Base-by-base conservation (phyloP, 805 yeast genomes). In the Lipomyces sp. region DNA sequence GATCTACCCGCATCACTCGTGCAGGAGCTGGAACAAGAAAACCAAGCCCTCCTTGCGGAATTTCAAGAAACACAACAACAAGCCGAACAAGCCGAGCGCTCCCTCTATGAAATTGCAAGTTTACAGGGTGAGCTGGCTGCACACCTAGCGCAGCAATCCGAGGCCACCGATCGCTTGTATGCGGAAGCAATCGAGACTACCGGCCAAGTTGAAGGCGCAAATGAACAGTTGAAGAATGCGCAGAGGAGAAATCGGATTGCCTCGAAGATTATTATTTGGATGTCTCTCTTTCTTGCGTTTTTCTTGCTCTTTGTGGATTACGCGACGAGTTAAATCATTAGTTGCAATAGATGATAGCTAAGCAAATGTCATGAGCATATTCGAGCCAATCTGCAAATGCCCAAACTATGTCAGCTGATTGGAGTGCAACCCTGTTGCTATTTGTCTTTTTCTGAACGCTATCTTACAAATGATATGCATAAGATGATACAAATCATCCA, bases 41-140 rank as follows among this genome's bases (percentile, higher is more conserved):
- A 69, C 46, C 60, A 58, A 33, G 69, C 62, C 10, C 61, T 71
- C 19, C 61, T 71, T 6, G 67, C 68, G 10, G 71, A 68, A 39
- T 65, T 71, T 35, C 66, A 65, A 43, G 61, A 63, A 16, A 63
- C 68, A 8, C 63, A 69, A 18, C 66, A 64, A 38, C 67, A 70
- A 51, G 73, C 72, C 2, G 61, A 64, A 37, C 61, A 60, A 34
- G 74, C 74, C 2, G 75, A 71, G 55, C 63, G 61, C 57, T 67
- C 73, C 24, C 62, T 71, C 58, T 60, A 61, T 19, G 96, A 87
- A 62, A 83, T 90, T 38, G 77, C 89, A 0, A 78, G 82, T 47
- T 67, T 90, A 55, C 91, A 89, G 62, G 74, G 82, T 22, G 93
- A 86, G 62, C 72, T 89, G 47, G 76, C 86, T 11, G 72, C 82